phyloP scores from a whole-genome alignment of 164 flowering plant genomes.

The Vitis rupestris region DNA sequence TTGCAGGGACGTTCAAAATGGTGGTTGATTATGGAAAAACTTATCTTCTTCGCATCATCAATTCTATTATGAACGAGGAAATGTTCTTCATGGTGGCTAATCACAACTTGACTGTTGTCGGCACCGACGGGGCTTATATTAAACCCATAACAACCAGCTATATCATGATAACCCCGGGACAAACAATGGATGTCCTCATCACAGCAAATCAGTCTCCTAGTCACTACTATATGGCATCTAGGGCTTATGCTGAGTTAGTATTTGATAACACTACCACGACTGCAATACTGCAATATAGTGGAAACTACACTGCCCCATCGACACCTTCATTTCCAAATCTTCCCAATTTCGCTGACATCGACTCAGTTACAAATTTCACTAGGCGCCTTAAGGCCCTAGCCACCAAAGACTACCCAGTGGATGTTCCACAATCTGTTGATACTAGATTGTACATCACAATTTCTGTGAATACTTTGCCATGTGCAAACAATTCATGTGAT shows the following conservation, averaged over 20 bases:
- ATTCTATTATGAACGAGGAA: constrained; percentile 15
- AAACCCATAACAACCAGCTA: constrained; percentile 15
- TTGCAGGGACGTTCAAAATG: not conserved
- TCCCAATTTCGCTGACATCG: constrained; percentile 16
- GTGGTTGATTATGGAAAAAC: constrained; percentile 15
- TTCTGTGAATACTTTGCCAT: not conserved
- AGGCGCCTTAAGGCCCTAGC: constrained; percentile 15
- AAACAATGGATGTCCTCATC: constrained; percentile 24
- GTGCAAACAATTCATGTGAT: not conserved
- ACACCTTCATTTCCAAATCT: constrained; percentile 12
- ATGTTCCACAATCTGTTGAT: not conserved
- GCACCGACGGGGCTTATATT: constrained; percentile 13
- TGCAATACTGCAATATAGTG: constrained; percentile 2
- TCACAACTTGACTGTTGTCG: constrained; percentile 15
- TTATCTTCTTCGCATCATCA: constrained; percentile 24
- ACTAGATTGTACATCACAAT: constrained; percentile 8
- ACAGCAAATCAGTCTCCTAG: constrained; percentile 15
- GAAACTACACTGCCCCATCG: not conserved
- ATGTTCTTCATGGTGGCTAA: constrained; percentile 18
- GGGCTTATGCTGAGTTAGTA: not conserved
- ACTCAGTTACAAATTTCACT: constrained; percentile 11
- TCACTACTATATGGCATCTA: constrained; percentile 19
- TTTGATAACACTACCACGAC: too few species aligned
- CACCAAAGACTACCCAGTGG: constrained; percentile 10
- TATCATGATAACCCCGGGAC: constrained; percentile 22